Percentiles rank a stretch among this genome's conserved stretches.
These are phyloP conservation scores for Arctium minus DNA, from an alignment of 129 eudicot species.

Conservation along the genomic window DNA sequence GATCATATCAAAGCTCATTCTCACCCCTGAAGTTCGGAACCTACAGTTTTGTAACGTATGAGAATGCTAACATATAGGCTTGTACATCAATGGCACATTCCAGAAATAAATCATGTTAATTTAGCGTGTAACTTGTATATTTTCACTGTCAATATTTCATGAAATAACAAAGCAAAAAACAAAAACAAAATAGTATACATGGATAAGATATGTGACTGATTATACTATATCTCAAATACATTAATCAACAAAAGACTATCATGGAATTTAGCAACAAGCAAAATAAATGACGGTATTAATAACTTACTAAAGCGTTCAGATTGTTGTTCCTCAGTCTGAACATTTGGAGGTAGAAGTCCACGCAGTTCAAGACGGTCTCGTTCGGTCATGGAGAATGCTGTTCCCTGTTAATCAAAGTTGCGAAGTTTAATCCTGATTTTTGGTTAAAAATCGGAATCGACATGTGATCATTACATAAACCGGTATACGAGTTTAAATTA, in stretches of 20 bases:
- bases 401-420: constrained; percentile 57
- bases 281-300: constrained; percentile 15
- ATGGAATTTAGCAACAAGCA: constrained; percentile 3
- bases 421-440: background rate
- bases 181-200: background rate
- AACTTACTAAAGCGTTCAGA: constrained; percentile 85
- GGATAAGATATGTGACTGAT: constrained; percentile 2
- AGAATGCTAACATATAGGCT: background rate
- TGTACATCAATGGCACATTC: background rate
- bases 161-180: background rate
- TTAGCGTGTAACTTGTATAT: background rate
- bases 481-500: background rate
- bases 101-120: background rate
- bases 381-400: constrained; percentile 90
- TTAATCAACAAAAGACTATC: constrained; percentile 5
- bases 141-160: background rate
- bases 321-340: constrained; percentile 76
- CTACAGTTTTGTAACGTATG: background rate
- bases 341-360: constrained; percentile 91
- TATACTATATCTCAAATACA: background rate
- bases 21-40: background rate
- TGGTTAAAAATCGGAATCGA: background rate
- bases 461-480: background rate
- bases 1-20: background rate
- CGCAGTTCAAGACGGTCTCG: constrained; percentile 96